These are phyloP conservation scores for Phtheirospermum japonicum DNA, from an alignment of 257 asterid species.

Conservation along the genomic window DNA sequence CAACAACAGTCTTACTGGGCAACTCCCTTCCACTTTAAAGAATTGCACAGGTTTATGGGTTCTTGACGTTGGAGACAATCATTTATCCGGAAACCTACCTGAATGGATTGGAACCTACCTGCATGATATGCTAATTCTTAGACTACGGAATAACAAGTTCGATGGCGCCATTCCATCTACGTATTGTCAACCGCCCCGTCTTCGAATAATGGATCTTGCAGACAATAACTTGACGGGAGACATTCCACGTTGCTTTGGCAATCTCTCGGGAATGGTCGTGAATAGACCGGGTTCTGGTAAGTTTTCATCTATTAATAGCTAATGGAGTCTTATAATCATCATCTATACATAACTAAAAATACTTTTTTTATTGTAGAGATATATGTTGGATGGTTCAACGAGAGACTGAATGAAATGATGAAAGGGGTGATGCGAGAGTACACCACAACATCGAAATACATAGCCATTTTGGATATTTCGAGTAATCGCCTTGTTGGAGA, in stretches of 20 bases:
- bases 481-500: not conserved
- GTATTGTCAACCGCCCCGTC: not conserved
- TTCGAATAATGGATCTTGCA: not conserved
- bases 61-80: conserved; percentile 3
- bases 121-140: too few relatives aligned
- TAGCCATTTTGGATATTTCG: not conserved
- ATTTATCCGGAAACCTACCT: too few relatives aligned
- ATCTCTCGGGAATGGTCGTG: not conserved
- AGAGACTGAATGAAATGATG: not conserved
- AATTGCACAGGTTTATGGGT: not conserved
- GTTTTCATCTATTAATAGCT: not conserved
- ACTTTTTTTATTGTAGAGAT: not conserved
- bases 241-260: too few relatives aligned
- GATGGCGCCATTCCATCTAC: conserved; percentile 12
- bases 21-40: conserved; percentile 1
- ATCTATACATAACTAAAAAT: too few relatives aligned
- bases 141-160: too few relatives aligned
- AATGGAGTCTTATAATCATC: too few relatives aligned
- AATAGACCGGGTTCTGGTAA: conserved; percentile 5
- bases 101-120: too few relatives aligned
- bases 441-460: not conserved
- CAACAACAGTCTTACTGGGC: too few relatives aligned
- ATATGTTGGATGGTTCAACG: not conserved
- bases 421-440: not conserved
- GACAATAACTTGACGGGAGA: too few relatives aligned